A percentile compares a stretch with the other conserved stretches of the same genome.
Evolutionary conservation across 176 grass and related monocot genomes (phyloP).

Genomic region (Avena eriantha): DNA sequence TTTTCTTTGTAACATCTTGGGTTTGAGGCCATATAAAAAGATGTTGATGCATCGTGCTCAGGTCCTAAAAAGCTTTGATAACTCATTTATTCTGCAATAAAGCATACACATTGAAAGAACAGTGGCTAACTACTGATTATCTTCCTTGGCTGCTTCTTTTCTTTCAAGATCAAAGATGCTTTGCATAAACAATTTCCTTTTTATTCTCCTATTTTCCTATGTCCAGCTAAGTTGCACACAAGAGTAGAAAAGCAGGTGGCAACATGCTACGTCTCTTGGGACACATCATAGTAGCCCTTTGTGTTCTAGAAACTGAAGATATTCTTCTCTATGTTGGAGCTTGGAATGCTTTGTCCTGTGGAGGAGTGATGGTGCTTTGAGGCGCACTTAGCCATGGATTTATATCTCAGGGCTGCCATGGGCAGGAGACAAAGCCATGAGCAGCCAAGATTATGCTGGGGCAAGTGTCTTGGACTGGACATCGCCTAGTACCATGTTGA

Average conservation of each 20-base stretch:
- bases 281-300: conserved; percentile 34
- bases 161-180: conserved; percentile 11
- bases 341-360: conserved; percentile 13
- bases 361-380: background rate
- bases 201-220: background rate
- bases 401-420: background rate
- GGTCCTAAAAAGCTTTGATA: background rate
- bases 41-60: background rate
- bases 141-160: background rate
- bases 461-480: background rate
- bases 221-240: background rate
- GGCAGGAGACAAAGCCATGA: conserved; percentile 5
- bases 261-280: conserved; percentile 26
- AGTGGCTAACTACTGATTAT: conserved; percentile 10
- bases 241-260: background rate
- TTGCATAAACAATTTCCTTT: background rate
- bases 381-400: background rate
- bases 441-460: background rate
- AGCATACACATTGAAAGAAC: background rate
- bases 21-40: background rate
- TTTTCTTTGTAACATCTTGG: background rate
- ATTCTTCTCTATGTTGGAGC: background rate
- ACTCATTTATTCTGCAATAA: conserved; percentile 14
- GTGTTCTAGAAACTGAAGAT: conserved; percentile 4
- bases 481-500: background rate